These are phyloP conservation scores for Mortierella polycephala DNA, from an alignment of 371 early-diverging fungal species.

Conservation along the genomic window DNA sequence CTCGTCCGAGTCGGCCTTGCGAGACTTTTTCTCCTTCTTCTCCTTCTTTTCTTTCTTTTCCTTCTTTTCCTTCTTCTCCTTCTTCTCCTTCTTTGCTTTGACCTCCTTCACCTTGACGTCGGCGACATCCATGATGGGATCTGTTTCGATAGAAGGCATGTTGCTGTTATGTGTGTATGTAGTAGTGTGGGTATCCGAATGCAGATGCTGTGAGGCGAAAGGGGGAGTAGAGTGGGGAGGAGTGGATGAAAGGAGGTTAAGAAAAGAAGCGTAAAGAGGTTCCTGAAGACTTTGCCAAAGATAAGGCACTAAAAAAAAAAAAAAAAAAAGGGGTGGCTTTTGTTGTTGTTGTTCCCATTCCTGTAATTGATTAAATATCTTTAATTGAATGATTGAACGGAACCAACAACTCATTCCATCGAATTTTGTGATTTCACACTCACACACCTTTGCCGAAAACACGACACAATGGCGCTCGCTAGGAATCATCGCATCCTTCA, in stretches of 20 bases:
- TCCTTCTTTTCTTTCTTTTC: constrained; percentile 52
- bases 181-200: background rate
- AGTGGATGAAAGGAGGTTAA: background rate
- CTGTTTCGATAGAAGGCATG: constrained; percentile 29
- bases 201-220: background rate
- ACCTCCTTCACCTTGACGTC: constrained; percentile 48
- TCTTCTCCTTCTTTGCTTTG: constrained; percentile 52
- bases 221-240: background rate
- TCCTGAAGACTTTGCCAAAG: no score
- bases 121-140: constrained; percentile 8
- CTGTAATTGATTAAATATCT: no score
- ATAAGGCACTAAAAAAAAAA: no score
- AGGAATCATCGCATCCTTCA: no score
- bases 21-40: constrained; percentile 51
- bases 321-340: no score
- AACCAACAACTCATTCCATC: no score
- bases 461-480: no score
- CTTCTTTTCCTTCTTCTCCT: constrained; percentile 58
- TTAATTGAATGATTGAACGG: no score
- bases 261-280: no score
- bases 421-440: no score
- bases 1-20: constrained; percentile 33
- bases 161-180: background rate
- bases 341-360: no score
- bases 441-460: no score